These are phyloP conservation scores for Psidium friedrichsthalianum DNA, from an alignment of 345 rosid genomes.

Conservation along the genomic window DNA sequence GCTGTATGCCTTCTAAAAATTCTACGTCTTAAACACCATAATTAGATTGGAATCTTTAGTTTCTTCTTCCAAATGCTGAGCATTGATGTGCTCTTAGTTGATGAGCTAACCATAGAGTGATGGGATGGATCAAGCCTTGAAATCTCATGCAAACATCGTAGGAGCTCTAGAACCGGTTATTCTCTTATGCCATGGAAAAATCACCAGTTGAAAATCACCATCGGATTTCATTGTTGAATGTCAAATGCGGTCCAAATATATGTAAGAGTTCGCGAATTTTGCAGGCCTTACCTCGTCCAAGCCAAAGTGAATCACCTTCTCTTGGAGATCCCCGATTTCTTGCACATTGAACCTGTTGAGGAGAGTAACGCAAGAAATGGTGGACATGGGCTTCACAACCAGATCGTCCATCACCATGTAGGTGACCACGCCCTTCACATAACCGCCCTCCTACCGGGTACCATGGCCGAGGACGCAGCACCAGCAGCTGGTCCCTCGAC, in stretches of 20 bases:
- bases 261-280: neutral
- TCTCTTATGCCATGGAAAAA: neutral
- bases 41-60: neutral
- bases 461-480: neutral
- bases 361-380: neutral
- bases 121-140: neutral
- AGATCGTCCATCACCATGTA: constrained; percentile 3
- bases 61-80: neutral
- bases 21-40: too few relatives aligned
- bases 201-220: neutral
- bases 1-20: too few relatives aligned
- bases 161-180: neutral
- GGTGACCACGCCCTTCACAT: neutral
- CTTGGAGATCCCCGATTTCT: neutral
- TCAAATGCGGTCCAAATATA: neutral
- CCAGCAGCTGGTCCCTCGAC: neutral
- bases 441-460: neutral
- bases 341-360: neutral
- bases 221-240: neutral
- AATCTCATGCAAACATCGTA: neutral
- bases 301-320: neutral
- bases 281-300: neutral
- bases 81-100: neutral
- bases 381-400: constrained; percentile 1
- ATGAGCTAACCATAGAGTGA: neutral